phyloP scores from a whole-genome alignment of 2,329 filamentous ascomycete genomes.

The Cladophialophora chaetospira region DNA sequence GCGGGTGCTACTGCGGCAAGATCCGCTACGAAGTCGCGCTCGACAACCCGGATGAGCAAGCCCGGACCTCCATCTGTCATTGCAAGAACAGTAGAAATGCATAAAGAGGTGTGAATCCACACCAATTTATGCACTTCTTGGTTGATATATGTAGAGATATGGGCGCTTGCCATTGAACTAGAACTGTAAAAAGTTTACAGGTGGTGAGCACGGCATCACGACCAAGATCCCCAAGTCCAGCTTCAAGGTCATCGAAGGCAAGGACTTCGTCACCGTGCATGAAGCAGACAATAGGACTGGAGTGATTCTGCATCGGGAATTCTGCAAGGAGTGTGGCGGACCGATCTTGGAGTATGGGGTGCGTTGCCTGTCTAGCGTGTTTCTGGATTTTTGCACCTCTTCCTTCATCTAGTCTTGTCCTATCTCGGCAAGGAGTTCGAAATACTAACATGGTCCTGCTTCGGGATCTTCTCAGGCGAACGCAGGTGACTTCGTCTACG shows the following conservation, averaged over 20 bases:
- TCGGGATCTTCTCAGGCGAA: conserved; percentile 23
- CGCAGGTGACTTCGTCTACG: conserved; percentile 42
- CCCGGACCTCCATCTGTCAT: conserved; percentile 56
- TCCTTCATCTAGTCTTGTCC: neutral
- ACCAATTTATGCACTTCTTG: too few species aligned
- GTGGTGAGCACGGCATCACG: conserved; percentile 50
- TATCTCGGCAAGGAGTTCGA: too few species aligned
- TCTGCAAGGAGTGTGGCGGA: conserved; percentile 56
- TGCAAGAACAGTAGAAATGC: conserved; percentile 39
- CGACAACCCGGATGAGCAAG: conserved; percentile 50
- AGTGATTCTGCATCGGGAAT: conserved; percentile 51
- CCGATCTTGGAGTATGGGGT: conserved; percentile 57
- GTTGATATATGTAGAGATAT: too few species aligned
- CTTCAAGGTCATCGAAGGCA: conserved; percentile 45
- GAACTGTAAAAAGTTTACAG: conserved; percentile 28
- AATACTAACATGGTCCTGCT: neutral
- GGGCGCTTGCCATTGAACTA: neutral
- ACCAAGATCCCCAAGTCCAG: conserved; percentile 52
- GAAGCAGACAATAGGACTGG: conserved; percentile 55
- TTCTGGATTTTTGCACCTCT: conserved; percentile 1
- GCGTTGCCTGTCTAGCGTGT: conserved; percentile 26
- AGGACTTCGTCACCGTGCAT: conserved; percentile 46
- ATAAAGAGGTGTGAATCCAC: too few species aligned
- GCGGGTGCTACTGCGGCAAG: conserved; percentile 51
- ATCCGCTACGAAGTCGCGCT: conserved; percentile 52